phyloP scores from a whole-genome alignment of 148 eudicot genomes.

The Vaccinium vitisidaea region DNA sequence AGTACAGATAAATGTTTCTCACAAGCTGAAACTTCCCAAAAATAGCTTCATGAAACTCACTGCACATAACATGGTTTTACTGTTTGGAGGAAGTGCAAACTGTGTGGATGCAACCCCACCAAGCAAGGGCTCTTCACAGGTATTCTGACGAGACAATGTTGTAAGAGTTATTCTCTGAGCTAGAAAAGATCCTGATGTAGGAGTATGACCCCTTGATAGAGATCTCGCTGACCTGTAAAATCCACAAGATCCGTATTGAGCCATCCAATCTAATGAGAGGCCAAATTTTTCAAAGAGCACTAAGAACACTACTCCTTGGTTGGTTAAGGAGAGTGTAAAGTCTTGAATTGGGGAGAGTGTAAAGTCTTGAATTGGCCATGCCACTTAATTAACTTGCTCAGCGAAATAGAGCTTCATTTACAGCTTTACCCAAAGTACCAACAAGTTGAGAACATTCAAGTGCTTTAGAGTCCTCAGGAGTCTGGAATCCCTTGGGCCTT shows the following conservation, averaged over 20 bases:
- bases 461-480: not conserved
- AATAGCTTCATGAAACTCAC: slow-evolving; percentile 41
- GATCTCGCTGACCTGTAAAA: slow-evolving; percentile 74
- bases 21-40: slow-evolving; percentile 6
- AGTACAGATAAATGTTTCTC: not conserved
- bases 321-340: not conserved
- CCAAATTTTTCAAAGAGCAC: not conserved
- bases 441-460: not conserved
- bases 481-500: not conserved
- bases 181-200: slow-evolving; percentile 42
- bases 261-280: not conserved
- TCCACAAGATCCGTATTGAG: not conserved
- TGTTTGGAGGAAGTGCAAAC: slow-evolving; percentile 36
- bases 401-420: not conserved
- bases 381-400: not conserved
- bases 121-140: slow-evolving; percentile 56
- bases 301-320: not conserved
- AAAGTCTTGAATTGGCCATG: not conserved
- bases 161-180: slow-evolving; percentile 27
- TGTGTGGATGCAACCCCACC: slow-evolving; percentile 37
- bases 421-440: not conserved
- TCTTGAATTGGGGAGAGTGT: not conserved
- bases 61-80: slow-evolving; percentile 55
- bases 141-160: slow-evolving; percentile 23
- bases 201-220: slow-evolving; percentile 57